These are phyloP conservation scores for Euphorbia lathyris DNA, from an alignment of 345 rosid species.

Conservation along the genomic window DNA sequence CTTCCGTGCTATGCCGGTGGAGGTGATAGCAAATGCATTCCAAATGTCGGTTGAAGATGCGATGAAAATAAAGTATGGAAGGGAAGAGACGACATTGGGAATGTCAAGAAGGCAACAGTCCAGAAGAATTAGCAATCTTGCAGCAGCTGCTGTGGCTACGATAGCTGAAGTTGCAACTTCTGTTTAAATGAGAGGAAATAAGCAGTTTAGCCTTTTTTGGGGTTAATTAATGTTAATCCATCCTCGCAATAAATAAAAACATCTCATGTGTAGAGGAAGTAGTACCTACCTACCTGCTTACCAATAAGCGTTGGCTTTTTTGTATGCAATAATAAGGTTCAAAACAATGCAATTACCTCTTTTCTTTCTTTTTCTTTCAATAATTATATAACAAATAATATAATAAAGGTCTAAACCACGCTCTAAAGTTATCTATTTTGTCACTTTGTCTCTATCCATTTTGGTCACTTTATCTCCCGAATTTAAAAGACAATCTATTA, in stretches of 20 bases:
- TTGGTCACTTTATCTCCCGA: too few species aligned
- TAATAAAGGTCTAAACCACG: too few species aligned
- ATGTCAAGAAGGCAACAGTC: constrained; percentile 14
- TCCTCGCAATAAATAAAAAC: too few species aligned
- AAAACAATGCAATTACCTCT: too few species aligned
- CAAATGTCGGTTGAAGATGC: constrained; percentile 61
- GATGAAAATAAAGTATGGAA: constrained; percentile 42
- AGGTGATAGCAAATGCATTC: constrained; percentile 53
- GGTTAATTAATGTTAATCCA: neutral
- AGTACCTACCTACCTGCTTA: too few species aligned
- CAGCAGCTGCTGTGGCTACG: constrained; percentile 19
- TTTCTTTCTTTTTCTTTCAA: too few species aligned
- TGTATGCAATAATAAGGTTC: neutral
- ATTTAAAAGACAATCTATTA: too few species aligned
- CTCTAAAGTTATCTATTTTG: too few species aligned
- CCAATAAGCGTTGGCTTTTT: neutral
- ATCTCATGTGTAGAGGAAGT: too few species aligned
- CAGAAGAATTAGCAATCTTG: constrained; percentile 34
- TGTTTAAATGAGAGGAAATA: neutral
- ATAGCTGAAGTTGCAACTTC: neutral
- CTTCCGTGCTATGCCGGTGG: constrained; percentile 49
- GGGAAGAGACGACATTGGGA: constrained; percentile 42
- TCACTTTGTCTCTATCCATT: too few species aligned
- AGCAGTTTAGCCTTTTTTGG: neutral
- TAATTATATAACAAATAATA: too few species aligned